Evolutionary conservation across 2,329 filamentous ascomycete genomes (phyloP), one percentile per base, ranked within the genome.

Genomic region (Capronia americana): DNA sequence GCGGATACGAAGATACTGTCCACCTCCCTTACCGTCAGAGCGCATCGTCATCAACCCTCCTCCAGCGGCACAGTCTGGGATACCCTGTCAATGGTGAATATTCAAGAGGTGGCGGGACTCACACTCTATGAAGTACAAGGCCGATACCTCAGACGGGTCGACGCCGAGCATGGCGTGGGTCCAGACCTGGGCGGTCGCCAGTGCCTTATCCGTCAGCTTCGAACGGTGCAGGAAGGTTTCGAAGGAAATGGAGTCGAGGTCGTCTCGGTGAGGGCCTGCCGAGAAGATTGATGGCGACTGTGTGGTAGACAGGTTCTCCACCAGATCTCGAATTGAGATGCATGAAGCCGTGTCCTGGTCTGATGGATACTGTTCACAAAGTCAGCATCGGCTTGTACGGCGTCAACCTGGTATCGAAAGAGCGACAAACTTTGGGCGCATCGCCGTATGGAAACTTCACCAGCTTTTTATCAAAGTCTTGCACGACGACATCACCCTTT

Each of bases 91-190:
- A 48, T 24, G 17, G 28, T 28, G 32, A 38, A 12, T 11, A 30
- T 14, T 41, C 26, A 14, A 28, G n/a, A 3, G 24, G 10, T 30
- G 34, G 7, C 38, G 38, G 38, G 44, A 62, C 51, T 41, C 34
- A 56, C 60, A 87, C 71, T 85, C 79, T 12, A 88, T 76, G 69
- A 88, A 86, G 70, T 77, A 87, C 2, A 85, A 71, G 0, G 85
- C 84, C 2, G 80, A 82, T 2, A 86, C 71, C 8, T 87, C 83
- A 1, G 63, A 65, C 0, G 84, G 80, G 32, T 86, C 82, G 1
- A 81, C 74, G 1, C 85, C 85, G 1, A 86, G 74, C 80, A 85
- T 83, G 1, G 80, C 84, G 59, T 75, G 26, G 23, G 70, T 71
- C 70, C 70, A 71, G 30, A 85, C 77, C 3, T 73, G 77, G 0